Evolutionary conservation across 208 protist species (phyloP).

Genomic region (Acanthamoeba healyi): DNA sequence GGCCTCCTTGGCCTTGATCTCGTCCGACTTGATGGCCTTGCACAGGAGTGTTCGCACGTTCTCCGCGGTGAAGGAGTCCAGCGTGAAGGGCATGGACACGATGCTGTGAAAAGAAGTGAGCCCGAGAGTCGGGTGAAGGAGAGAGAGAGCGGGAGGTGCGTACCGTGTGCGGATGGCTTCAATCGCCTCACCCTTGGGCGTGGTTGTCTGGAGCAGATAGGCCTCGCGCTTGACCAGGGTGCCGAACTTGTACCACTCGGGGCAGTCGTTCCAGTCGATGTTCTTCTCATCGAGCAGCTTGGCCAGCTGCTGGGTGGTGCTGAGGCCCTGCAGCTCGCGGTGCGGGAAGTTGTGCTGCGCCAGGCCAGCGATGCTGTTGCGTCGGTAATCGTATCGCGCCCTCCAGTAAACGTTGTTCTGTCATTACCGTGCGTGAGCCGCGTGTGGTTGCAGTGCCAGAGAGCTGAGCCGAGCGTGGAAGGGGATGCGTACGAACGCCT

Average conservation of each 20-base stretch:
- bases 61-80: constrained; percentile 7
- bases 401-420: constrained; percentile 81
- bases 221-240: constrained; percentile 75
- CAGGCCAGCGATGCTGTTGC: constrained; percentile 78
- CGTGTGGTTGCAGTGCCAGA: neutral
- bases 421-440: neutral
- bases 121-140: neutral
- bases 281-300: constrained; percentile 70
- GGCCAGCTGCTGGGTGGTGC: neutral
- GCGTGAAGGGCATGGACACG: constrained; percentile 22
- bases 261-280: constrained; percentile 77
- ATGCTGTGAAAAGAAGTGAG: neutral
- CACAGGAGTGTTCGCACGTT: constrained; percentile 6
- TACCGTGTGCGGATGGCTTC: neutral
- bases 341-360: constrained; percentile 80
- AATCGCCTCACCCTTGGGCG: neutral
- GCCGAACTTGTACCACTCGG: constrained; percentile 80
- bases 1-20: neutral
- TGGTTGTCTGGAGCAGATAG: constrained; percentile 24
- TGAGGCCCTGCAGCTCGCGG: constrained; percentile 59
- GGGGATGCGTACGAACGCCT: constrained; percentile 14
- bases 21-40: neutral
- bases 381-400: constrained; percentile 74
- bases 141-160: neutral
- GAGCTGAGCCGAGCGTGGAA: neutral